Conservation (phyloP, 2,329 filamentous ascomycete species). For the Penicillium sp. region DNA sequence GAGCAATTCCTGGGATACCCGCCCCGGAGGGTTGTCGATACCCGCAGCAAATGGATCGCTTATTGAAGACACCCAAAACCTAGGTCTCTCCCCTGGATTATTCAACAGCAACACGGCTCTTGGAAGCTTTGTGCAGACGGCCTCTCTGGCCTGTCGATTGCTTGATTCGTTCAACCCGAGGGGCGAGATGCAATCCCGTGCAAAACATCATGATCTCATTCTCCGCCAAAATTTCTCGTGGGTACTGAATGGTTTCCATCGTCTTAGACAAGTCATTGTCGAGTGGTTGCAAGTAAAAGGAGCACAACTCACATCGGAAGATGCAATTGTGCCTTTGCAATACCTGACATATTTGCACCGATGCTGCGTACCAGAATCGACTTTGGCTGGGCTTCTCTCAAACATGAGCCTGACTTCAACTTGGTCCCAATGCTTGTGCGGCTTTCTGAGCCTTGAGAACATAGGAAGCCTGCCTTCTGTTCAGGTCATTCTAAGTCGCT, state of each 20-base stretch:
- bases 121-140: conserved; percentile 26
- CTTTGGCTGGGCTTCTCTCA: conserved; percentile 17
- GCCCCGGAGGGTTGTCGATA: conserved; percentile 18
- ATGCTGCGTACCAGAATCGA: conserved; percentile 20
- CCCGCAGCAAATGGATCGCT: conserved; percentile 26
- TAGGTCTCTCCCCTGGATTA: conserved; percentile 30
- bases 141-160: conserved; percentile 25
- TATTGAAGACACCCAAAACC: conserved; percentile 28
- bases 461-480: conserved; percentile 23
- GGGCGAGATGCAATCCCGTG: conserved; percentile 3
- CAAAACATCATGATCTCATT: conserved; percentile 18
- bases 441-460: conserved; percentile 26
- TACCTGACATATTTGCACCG: conserved; percentile 25
- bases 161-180: conserved; percentile 29
- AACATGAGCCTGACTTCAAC: conserved; percentile 27
- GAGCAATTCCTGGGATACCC: conserved; percentile 6
- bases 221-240: conserved; percentile 34
- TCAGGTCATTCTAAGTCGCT: conserved; percentile 29
- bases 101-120: conserved; percentile 24
- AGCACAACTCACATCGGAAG: conserved; percentile 14
- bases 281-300: conserved; percentile 24
- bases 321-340: conserved; percentile 22
- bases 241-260: conserved; percentile 32
- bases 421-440: conserved; percentile 30
- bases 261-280: conserved; percentile 30